Percentiles rank a stretch among this genome's conserved stretches.
Evolutionary conservation across 768 basidiomycete genomes (phyloP).

Genomic region (Boletus pseudopeckii): DNA sequence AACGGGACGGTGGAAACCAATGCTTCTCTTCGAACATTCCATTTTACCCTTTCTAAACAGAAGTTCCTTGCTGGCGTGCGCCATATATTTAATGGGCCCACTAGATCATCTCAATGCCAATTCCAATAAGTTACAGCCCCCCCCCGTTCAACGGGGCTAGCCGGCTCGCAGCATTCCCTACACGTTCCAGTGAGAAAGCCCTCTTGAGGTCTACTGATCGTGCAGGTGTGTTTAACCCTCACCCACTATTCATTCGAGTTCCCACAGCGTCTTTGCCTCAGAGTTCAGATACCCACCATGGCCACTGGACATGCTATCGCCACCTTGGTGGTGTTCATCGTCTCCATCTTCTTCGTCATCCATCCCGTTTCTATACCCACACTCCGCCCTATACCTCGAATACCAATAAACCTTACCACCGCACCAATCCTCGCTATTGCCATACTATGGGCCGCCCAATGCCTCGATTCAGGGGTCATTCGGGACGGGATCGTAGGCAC

Average conservation of each 20-base stretch:
- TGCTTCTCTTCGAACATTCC: too few species aligned
- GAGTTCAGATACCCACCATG: constrained; percentile 31
- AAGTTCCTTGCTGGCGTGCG: too few species aligned
- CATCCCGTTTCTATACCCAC: constrained; percentile 42
- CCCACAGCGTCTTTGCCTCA: neutral
- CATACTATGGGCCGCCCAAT: constrained; percentile 54
- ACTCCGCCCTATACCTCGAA: constrained; percentile 29
- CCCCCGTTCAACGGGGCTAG: neutral
- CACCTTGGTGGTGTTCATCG: constrained; percentile 50
- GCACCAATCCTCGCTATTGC: constrained; percentile 52
- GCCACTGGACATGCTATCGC: constrained; percentile 43
- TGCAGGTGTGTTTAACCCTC: neutral
- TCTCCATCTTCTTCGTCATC: constrained; percentile 54
- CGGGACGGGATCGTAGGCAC: constrained; percentile 76
- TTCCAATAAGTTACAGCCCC: too few species aligned
- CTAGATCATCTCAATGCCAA: too few species aligned
- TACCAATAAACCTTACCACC: constrained; percentile 49
- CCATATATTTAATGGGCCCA: too few species aligned
- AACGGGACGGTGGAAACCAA: too few species aligned
- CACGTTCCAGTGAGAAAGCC: neutral
- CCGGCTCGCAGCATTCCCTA: neutral
- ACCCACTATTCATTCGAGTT: neutral
- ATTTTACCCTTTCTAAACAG: too few species aligned
- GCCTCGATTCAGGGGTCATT: constrained; percentile 46
- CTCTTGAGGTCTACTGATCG: too few species aligned